Base-by-base conservation (phyloP, 352 stramenopile genomes). In the Pythium grandisporangium region DNA sequence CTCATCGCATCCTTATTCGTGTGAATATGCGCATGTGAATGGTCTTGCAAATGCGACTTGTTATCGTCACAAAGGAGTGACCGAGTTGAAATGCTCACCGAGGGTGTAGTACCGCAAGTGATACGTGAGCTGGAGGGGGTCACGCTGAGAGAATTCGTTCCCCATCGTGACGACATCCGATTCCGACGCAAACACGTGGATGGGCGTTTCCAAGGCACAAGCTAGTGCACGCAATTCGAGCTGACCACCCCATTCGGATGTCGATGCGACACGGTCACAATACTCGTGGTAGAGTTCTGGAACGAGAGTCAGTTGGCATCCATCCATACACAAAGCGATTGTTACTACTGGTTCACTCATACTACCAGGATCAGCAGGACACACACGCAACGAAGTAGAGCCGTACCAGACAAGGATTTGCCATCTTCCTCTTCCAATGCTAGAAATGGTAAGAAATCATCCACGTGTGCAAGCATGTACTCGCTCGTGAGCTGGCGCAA, bases 1-100 rank as follows among this genome's bases (percentile, higher is more conserved):
- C n/a, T n/a, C n/a, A n/a, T n/a, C n/a, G n/a, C n/a, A n/a, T n/a
- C n/a, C n/a, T n/a, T n/a, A n/a, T n/a, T n/a, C n/a, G n/a, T n/a
- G n/a, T n/a, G n/a, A n/a, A n/a, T n/a, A n/a, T n/a, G n/a, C n/a
- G n/a, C n/a, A n/a, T n/a, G n/a, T n/a, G n/a, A n/a, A n/a, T n/a
- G n/a, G n/a, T n/a, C n/a, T n/a, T n/a, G n/a, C n/a, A n/a, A n/a
- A n/a, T n/a, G n/a, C n/a, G 23, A 14, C 8, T 43, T 26, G 6
- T 24, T 20, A 3, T 23, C 36, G 33, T 32, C 58, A 48, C 16
- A 42, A 34, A 1, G 54, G 29, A 33, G 33, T 55, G 23, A 98
- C 89, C 27, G 92, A 97, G 81, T 99, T 99, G 63, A 98, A 99
- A 67, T 99, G 96, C 56, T 98, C 95, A n/a, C 96, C 96, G 26